Percentiles rank a stretch among this genome's conserved stretches.
Evolutionary conservation across 1,284 basidiomycete species (phyloP).

Genomic region (Microbotryum saponariae): DNA sequence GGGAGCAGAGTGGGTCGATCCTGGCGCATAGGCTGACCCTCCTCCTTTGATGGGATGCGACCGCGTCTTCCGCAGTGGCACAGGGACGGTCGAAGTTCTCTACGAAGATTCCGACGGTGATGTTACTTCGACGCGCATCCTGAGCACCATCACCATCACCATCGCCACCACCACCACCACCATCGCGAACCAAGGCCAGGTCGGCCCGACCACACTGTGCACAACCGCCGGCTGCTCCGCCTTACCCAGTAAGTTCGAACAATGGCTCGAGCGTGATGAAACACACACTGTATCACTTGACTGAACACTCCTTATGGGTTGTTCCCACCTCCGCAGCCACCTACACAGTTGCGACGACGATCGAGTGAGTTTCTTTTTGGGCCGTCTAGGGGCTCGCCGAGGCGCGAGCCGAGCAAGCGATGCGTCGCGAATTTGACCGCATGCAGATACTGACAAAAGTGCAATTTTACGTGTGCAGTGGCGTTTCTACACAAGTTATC

Average conservation of each 20-base stretch:
- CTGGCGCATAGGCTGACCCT: not conserved
- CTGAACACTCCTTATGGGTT: not conserved
- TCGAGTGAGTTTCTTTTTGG: too few relatives aligned
- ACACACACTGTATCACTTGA: not conserved
- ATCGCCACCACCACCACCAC: conserved; percentile 8
- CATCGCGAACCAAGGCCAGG: not conserved
- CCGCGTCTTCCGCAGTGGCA: conserved; percentile 6
- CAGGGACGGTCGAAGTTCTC: conserved; percentile 16
- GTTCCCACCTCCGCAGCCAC: not conserved
- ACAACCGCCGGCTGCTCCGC: conserved; percentile 24
- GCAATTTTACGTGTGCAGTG: not conserved
- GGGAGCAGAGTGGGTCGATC: too few relatives aligned
- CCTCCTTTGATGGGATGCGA: too few relatives aligned
- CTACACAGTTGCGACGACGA: not conserved
- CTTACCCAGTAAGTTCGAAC: conserved; percentile 6
- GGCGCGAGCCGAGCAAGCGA: too few relatives aligned
- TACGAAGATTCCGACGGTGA: conserved; percentile 21
- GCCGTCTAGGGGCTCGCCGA: too few relatives aligned
- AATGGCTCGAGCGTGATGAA: not conserved
- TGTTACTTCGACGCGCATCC: conserved; percentile 9
- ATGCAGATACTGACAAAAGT: conserved; percentile 8
- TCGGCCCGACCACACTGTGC: not conserved
- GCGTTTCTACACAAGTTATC: not conserved
- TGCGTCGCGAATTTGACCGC: not conserved
- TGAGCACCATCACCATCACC: conserved; percentile 8